A percentile compares a stretch with the other conserved stretches of the same genome.
Evolutionary conservation across 2,329 filamentous ascomycete species (phyloP).

Genomic region (Balansia obtecta): DNA sequence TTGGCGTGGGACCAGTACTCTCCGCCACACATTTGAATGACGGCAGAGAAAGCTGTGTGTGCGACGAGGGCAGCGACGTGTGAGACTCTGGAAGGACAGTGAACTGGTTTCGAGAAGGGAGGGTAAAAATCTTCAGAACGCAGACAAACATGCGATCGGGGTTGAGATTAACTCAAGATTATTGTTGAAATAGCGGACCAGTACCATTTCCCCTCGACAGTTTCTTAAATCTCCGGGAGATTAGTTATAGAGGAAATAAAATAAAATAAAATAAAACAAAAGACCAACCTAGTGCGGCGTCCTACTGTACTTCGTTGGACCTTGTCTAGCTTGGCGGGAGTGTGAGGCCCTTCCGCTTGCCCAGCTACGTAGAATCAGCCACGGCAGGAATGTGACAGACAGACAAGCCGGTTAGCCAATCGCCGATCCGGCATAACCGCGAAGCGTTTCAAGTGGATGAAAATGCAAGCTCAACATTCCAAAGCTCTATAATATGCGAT

Average conservation of each 20-base stretch:
- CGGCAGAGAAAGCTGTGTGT: neutral
- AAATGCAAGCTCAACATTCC: neutral
- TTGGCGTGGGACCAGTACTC: neutral
- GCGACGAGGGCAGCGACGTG: neutral
- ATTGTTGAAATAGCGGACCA: neutral
- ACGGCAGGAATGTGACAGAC: neutral
- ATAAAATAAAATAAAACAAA: too few species aligned
- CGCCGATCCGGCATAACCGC: neutral
- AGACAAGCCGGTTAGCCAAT: neutral
- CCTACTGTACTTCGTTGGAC: neutral
- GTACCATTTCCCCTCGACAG: too few species aligned
- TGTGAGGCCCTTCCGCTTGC: neutral
- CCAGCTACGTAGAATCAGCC: neutral
- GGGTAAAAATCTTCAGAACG: neutral
- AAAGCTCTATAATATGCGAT: too few species aligned
- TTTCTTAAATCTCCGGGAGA: too few species aligned
- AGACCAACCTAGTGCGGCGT: too few species aligned
- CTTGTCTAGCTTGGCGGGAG: neutral
- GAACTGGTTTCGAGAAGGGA: neutral
- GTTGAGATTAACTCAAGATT: neutral
- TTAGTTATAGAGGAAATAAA: too few species aligned
- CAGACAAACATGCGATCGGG: neutral
- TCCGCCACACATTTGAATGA: neutral
- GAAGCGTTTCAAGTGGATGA: neutral
- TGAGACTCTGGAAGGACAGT: neutral